phyloP scores from a whole-genome alignment of 2,329 filamentous ascomycete genomes.

The Apiospora arundinis region DNA sequence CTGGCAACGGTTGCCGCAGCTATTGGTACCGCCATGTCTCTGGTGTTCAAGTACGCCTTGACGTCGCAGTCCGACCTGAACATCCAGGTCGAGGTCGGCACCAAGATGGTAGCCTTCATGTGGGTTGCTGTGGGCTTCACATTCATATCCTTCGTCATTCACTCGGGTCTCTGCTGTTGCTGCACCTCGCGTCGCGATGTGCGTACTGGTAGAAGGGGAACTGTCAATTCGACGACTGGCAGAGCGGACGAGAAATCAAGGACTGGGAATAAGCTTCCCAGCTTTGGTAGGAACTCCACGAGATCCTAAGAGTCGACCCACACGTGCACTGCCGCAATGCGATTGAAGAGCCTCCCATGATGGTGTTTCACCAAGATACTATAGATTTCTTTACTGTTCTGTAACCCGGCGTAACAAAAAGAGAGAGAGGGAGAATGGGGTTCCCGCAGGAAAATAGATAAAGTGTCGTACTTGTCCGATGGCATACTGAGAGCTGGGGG shows the following conservation, averaged over 20 bases:
- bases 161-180: constrained; percentile 80
- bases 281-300: background rate
- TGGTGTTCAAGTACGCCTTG: constrained; percentile 81
- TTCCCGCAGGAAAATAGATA: background rate
- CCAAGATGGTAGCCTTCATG: constrained; percentile 84
- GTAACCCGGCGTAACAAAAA: background rate
- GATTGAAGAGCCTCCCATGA: background rate
- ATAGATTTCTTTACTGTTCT: background rate
- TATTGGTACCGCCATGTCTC: constrained; percentile 83
- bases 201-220: constrained; percentile 43
- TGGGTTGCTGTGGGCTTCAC: constrained; percentile 78
- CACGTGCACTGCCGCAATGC: background rate
- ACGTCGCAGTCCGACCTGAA: constrained; percentile 76
- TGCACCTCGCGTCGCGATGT: constrained; percentile 65
- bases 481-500: background rate
- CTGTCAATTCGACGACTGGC: background rate
- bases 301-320: background rate
- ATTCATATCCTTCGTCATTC: constrained; percentile 73
- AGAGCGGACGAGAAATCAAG: background rate
- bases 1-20: constrained; percentile 72
- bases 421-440: background rate
- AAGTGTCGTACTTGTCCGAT: background rate
- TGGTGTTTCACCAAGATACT: background rate
- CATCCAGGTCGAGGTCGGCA: constrained; percentile 73
- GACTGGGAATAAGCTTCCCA: background rate